phyloP scores from a whole-genome alignment of 495 filamentous ascomycete species.

The Schizothecium vesticola region DNA sequence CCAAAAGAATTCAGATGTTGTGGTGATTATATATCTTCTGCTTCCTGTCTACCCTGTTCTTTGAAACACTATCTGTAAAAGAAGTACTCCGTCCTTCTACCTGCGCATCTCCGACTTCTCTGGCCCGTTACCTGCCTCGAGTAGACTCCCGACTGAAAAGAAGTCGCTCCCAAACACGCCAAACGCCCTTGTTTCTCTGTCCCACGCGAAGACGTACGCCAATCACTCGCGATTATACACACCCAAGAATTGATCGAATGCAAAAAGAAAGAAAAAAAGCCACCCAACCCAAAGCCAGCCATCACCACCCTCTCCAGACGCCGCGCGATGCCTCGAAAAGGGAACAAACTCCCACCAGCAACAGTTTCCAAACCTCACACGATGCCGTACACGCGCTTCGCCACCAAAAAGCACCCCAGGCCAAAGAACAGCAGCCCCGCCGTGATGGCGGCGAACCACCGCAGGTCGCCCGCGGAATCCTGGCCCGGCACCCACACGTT shows the following conservation, averaged over 20 bases:
- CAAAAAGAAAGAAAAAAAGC: background rate
- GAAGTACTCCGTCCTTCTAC: background rate
- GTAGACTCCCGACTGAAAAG: background rate
- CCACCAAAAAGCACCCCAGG: slow-evolving; percentile 68
- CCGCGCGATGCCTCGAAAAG: background rate
- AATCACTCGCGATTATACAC: background rate
- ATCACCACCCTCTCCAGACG: background rate
- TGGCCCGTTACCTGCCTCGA: background rate
- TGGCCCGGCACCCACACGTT: slow-evolving; percentile 95
- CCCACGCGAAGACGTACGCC: background rate
- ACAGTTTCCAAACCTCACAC: slow-evolving; percentile 29
- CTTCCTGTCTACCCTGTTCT: background rate
- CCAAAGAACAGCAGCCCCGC: slow-evolving; percentile 72
- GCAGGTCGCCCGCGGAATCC: slow-evolving; percentile 50
- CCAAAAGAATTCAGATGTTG: background rate
- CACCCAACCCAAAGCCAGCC: background rate
- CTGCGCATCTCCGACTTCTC: background rate
- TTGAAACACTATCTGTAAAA: background rate
- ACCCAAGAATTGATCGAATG: background rate
- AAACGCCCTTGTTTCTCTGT: background rate
- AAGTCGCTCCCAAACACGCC: background rate
- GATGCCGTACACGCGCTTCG: slow-evolving; percentile 64
- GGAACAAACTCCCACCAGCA: background rate
- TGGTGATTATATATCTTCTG: background rate
- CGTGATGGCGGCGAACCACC: slow-evolving; percentile 64